Evolutionary conservation across 2,329 filamentous ascomycete genomes (phyloP).

Genomic region (Botrytis deweyae): DNA sequence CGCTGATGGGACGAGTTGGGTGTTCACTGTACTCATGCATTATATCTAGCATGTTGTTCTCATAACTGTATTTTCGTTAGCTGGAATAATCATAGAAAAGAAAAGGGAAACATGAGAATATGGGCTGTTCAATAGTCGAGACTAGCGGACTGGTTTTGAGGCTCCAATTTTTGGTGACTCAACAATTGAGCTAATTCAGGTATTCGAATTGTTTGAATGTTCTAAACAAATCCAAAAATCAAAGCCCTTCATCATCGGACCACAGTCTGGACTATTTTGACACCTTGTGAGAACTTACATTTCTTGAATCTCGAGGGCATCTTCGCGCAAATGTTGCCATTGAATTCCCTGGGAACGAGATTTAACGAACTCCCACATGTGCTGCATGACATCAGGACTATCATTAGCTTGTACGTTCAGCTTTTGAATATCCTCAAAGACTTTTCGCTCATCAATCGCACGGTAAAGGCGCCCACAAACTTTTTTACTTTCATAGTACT

Average conservation of each 20-base stretch:
- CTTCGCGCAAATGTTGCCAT: conserved; percentile 42
- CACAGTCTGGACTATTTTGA: not conserved
- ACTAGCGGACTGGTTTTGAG: not conserved
- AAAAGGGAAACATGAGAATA: conserved; percentile 23
- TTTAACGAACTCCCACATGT: conserved; percentile 44
- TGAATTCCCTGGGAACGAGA: conserved; percentile 38
- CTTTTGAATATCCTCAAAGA: conserved; percentile 46
- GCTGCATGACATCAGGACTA: conserved; percentile 31
- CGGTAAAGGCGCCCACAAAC: conserved; percentile 70
- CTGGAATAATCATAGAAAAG: not conserved
- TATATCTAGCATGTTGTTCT: conserved; percentile 49
- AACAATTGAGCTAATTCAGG: not conserved
- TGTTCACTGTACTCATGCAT: conserved; percentile 48
- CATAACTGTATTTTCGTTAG: conserved; percentile 45
- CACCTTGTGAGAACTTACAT: conserved; percentile 42
- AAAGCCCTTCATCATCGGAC: not conserved
- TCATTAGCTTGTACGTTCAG: not conserved
- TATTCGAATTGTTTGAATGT: not conserved
- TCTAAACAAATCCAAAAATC: not conserved
- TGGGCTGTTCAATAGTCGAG: conserved; percentile 11
- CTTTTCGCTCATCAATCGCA: conserved; percentile 67
- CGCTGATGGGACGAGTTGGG: conserved; percentile 45
- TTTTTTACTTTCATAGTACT: conserved; percentile 67
- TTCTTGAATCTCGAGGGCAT: conserved; percentile 45
- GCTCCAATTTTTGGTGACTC: not conserved